Conservation (phyloP, 1,139 yeast species). For the Yamadazyma membranifaciens region DNA sequence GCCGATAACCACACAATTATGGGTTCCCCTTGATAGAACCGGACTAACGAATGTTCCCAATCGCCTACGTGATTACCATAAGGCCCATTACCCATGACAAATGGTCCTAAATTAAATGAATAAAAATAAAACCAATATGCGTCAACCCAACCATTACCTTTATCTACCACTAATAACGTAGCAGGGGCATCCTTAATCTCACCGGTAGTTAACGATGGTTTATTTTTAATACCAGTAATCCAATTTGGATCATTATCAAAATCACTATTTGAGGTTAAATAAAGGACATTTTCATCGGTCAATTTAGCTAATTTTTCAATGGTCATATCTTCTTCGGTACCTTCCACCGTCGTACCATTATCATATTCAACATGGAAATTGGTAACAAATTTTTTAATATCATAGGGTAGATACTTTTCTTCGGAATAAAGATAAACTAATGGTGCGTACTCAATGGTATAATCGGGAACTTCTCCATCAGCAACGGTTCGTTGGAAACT, state of each 20-base stretch:
- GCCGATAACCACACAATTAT: constrained; percentile 98
- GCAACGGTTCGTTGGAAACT: constrained; percentile 30
- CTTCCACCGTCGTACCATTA: constrained; percentile 48
- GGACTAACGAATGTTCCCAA: constrained; percentile 93
- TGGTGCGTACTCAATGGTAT: constrained; percentile 73
- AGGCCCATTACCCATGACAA: constrained; percentile 96
- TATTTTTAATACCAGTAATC: constrained; percentile 71
- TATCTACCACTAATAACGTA: constrained; percentile 77
- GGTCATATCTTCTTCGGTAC: constrained; percentile 34
- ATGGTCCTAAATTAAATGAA: constrained; percentile 92
- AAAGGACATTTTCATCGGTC: constrained; percentile 35
- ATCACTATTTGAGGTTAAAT: constrained; percentile 65
- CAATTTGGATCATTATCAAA: constrained; percentile 78
- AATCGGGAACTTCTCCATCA: constrained; percentile 70
- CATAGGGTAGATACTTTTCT: constrained; percentile 84
- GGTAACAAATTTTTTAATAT: constrained; percentile 64
- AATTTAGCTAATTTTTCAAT: constrained; percentile 39
- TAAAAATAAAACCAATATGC: constrained; percentile 96
- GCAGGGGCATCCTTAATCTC: constrained; percentile 77
- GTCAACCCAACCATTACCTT: constrained; percentile 90
- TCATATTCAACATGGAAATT: constrained; percentile 53
- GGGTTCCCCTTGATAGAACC: constrained; percentile 81
- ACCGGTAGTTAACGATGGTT: constrained; percentile 73
- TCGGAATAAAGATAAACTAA: constrained; percentile 85
- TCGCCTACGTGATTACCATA: constrained; percentile 97